Evolutionary conservation across 129 eudicot genomes (phyloP).

Genomic region (Erigeron canadensis): DNA sequence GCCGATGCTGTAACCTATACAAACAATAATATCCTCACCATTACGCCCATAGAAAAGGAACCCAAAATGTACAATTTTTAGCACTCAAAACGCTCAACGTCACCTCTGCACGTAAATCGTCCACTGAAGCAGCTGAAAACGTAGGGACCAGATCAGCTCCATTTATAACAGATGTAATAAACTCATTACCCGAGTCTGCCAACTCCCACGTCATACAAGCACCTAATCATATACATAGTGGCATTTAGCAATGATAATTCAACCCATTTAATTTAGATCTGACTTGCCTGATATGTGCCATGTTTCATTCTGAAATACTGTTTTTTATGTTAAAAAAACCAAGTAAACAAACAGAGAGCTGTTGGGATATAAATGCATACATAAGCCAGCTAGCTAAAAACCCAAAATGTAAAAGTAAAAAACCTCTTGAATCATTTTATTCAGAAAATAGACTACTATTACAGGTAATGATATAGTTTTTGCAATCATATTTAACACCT

Average conservation of each 20-base stretch:
- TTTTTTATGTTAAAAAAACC: no score
- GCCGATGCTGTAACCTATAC: constrained; percentile 95
- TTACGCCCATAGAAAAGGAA: not conserved
- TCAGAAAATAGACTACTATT: no score
- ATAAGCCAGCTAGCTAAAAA: no score
- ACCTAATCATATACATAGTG: constrained; percentile 41
- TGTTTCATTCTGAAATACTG: no score
- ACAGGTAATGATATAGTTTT: no score
- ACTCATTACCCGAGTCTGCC: constrained; percentile 85
- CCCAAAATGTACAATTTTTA: not conserved
- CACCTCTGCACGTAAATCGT: constrained; percentile 93
- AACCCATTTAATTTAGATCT: not conserved
- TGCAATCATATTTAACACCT: no score
- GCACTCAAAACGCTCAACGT: not conserved
- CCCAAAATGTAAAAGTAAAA: no score
- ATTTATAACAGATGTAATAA: constrained; percentile 80
- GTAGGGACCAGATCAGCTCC: constrained; percentile 98
- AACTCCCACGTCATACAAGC: constrained; percentile 99
- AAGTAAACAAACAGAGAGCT: no score
- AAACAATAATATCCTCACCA: not conserved
- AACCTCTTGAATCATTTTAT: no score
- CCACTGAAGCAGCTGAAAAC: constrained; percentile 96
- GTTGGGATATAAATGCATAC: no score
- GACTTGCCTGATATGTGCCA: no score
- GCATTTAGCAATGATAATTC: not conserved